Conservation (phyloP, 2,329 filamentous ascomycete genomes). For the Talaromyces sp. region DNA sequence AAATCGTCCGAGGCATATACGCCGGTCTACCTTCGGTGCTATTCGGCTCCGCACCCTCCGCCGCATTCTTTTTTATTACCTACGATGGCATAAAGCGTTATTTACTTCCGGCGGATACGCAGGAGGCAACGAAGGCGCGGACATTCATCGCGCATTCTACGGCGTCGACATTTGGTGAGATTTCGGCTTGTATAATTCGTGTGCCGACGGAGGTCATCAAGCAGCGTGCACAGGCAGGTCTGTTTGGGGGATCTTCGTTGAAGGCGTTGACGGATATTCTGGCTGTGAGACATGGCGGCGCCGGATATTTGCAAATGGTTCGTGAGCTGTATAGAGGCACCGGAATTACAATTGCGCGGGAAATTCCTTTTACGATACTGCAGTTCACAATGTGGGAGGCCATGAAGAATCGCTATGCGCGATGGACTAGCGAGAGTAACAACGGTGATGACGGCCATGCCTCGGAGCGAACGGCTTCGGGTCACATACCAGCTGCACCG, state of each 20-base stretch:
- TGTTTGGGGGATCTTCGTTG: constrained; percentile 67
- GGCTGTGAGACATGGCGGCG: constrained; percentile 40
- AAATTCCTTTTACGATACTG: constrained; percentile 95
- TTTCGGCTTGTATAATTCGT: constrained; percentile 85
- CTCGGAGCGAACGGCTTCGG: constrained; percentile 33
- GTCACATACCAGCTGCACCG: constrained; percentile 64
- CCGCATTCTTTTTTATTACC: constrained; percentile 95
- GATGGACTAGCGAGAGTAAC: constrained; percentile 29
- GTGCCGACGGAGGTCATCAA: constrained; percentile 97
- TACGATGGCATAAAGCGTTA: constrained; percentile 72
- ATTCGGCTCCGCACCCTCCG: constrained; percentile 86
- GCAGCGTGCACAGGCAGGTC: constrained; percentile 86
- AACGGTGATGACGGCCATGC: constrained; percentile 35
- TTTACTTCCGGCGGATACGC: constrained; percentile 35
- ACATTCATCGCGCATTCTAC: constrained; percentile 65
- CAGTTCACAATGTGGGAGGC: constrained; percentile 97
- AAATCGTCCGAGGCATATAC: constrained; percentile 90
- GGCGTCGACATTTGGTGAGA: constrained; percentile 79
- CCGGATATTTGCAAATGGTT: constrained; percentile 59
- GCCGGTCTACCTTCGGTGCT: constrained; percentile 84
- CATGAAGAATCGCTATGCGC: constrained; percentile 61
- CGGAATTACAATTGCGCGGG: constrained; percentile 86
- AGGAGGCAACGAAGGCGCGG: constrained; percentile 31
- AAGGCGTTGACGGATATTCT: constrained; percentile 69
- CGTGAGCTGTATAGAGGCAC: constrained; percentile 87